phyloP scores from a whole-genome alignment of 768 basidiomycete genomes.

The Leccinum aurantiacum region DNA sequence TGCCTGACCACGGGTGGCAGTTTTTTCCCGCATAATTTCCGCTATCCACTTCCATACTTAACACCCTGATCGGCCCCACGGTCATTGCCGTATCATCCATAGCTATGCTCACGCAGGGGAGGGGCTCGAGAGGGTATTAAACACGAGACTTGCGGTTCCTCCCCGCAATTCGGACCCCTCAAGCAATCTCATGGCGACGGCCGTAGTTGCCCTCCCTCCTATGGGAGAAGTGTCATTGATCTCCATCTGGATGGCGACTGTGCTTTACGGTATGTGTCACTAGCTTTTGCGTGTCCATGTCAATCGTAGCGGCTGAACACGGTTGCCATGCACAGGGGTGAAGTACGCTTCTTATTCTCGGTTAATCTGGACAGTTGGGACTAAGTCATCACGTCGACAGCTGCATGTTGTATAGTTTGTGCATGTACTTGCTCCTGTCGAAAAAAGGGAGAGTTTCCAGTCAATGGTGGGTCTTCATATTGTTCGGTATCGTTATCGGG shows the following conservation, averaged over 20 bases:
- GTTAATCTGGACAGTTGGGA: neutral
- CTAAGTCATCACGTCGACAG: slow-evolving; percentile 1
- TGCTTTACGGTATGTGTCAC: slow-evolving; percentile 18
- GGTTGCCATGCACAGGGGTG: slow-evolving; percentile 1
- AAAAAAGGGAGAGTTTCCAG: neutral
- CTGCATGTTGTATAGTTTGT: slow-evolving; percentile 14
- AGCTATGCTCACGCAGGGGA: neutral
- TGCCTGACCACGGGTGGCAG: slow-evolving; percentile 4
- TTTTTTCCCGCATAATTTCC: slow-evolving; percentile 3
- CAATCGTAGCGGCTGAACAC: neutral
- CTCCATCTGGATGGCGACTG: slow-evolving; percentile 17
- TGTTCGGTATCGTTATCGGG: neutral
- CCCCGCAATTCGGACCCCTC: neutral
- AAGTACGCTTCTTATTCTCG: slow-evolving; percentile 5
- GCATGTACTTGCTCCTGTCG: slow-evolving; percentile 15
- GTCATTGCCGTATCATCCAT: neutral
- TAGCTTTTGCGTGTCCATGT: neutral
- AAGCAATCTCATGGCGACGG: slow-evolving; percentile 5
- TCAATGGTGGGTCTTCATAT: slow-evolving; percentile 2
- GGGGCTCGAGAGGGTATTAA: slow-evolving; percentile 3
- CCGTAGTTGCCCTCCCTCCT: slow-evolving; percentile 1
- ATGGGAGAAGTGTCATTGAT: slow-evolving; percentile 16
- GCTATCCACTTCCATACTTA: neutral
- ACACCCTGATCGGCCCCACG: neutral
- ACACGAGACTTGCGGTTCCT: neutral